Conservation (phyloP, 108 stramenopile genomes). For the Cyclotella choctawhatcheeana region DNA sequence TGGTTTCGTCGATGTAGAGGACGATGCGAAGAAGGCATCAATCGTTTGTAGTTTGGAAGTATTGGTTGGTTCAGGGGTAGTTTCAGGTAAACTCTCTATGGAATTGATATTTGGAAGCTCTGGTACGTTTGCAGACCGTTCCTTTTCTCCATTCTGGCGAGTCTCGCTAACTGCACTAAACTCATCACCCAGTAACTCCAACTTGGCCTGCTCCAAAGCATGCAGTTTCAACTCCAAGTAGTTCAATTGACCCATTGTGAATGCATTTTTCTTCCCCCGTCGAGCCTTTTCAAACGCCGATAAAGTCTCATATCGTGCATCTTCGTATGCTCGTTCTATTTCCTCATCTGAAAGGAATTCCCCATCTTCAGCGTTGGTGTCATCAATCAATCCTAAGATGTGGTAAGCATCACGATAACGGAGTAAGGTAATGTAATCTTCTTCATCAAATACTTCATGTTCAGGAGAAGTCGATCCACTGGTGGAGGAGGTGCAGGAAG, state of each 20-base stretch:
- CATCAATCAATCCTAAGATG: constrained; percentile 29
- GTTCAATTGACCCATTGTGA: constrained; percentile 39
- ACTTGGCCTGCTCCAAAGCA: constrained; percentile 46
- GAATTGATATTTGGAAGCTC: too few species aligned
- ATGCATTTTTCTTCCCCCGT: constrained; percentile 11
- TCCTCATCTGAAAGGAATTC: constrained; percentile 1
- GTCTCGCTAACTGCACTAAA: too few species aligned
- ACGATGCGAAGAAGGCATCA: too few species aligned
- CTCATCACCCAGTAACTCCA: constrained; percentile 28
- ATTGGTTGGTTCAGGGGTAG: too few species aligned
- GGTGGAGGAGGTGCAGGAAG: neutral
- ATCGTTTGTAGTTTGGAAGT: too few species aligned
- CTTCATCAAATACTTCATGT: constrained; percentile 4
- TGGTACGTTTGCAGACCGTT: too few species aligned
- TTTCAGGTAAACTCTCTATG: too few species aligned
- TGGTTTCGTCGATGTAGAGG: too few species aligned
- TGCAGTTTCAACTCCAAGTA: constrained; percentile 49
- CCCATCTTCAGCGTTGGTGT: too few species aligned
- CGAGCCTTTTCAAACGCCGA: constrained; percentile 4
- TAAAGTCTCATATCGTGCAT: constrained; percentile 18
- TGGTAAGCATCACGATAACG: constrained; percentile 39
- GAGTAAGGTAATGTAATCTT: constrained; percentile 39
- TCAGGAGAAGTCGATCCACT: neutral
- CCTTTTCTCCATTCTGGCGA: too few species aligned
- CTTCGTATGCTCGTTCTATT: constrained; percentile 23